Conservation (phyloP, 495 filamentous ascomycete genomes). For the Hypoxylon perforatum region DNA sequence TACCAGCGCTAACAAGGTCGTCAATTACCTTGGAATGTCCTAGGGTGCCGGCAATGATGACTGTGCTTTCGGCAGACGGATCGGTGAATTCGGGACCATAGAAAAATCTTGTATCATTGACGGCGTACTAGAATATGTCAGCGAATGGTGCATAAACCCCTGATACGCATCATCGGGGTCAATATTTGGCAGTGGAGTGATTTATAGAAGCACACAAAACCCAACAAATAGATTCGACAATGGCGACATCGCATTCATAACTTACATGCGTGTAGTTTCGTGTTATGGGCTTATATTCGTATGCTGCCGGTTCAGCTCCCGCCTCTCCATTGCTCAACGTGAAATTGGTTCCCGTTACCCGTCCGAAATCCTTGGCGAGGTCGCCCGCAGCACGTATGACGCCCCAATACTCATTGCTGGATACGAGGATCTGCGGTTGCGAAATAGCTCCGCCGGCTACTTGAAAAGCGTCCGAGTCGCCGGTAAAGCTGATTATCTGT, state of each 20-base stretch:
- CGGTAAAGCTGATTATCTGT: slow-evolving; percentile 63
- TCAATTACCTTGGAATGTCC: slow-evolving; percentile 71
- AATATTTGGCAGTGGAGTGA: too few species aligned
- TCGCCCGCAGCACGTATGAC: slow-evolving; percentile 74
- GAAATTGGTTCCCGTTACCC: slow-evolving; percentile 72
- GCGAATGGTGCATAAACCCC: background rate
- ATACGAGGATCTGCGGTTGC: slow-evolving; percentile 62
- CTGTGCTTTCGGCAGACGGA: slow-evolving; percentile 56
- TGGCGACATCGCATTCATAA: background rate
- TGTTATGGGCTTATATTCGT: slow-evolving; percentile 57
- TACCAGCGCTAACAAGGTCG: slow-evolving; percentile 61
- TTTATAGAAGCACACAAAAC: too few species aligned
- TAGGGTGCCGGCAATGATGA: slow-evolving; percentile 78
- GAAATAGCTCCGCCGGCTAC: slow-evolving; percentile 57
- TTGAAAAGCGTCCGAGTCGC: slow-evolving; percentile 51
- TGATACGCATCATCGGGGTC: too few species aligned
- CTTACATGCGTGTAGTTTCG: slow-evolving; percentile 60
- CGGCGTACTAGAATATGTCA: slow-evolving; percentile 51
- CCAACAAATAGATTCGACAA: too few species aligned
- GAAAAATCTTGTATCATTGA: slow-evolving; percentile 55
- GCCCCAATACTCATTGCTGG: slow-evolving; percentile 70
- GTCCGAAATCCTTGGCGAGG: slow-evolving; percentile 76
- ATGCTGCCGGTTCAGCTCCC: slow-evolving; percentile 48
- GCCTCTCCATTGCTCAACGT: slow-evolving; percentile 62
- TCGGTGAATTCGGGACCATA: slow-evolving; percentile 57